A percentile compares a stretch with the other conserved stretches of the same genome.
Evolutionary conservation across 208 protist genomes (phyloP).

Genomic region (Strigomonas galati): DNA sequence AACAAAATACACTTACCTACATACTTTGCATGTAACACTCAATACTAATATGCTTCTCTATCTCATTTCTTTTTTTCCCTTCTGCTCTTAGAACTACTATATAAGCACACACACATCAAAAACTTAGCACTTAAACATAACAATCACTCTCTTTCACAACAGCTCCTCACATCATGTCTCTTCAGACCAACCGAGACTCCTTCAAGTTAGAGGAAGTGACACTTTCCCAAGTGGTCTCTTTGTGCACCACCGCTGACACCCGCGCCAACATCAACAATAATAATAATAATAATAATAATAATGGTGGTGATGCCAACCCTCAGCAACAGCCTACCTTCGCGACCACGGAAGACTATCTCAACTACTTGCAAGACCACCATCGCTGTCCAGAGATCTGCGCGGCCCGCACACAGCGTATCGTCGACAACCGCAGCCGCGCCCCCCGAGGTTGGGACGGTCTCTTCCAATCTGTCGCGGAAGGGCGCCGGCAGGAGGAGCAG

Average conservation of each 20-base stretch:
- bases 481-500: constrained; percentile 37
- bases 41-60: constrained; percentile 14
- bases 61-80: constrained; percentile 12
- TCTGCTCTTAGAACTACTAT: not conserved
- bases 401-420: constrained; percentile 30
- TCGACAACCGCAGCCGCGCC: constrained; percentile 45
- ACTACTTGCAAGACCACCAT: no score
- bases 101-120: not conserved
- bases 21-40: not conserved
- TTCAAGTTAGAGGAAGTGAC: constrained; percentile 30
- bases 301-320: no score
- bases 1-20: not conserved
- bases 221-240: constrained; percentile 25
- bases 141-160: not conserved
- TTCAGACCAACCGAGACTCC: constrained; percentile 20
- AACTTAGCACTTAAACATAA: constrained; percentile 1
- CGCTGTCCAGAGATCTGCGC: constrained; percentile 37
- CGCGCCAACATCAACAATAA: no score
- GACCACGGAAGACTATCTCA: no score
- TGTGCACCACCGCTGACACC: no score
- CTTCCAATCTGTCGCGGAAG: constrained; percentile 33
- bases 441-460: constrained; percentile 47
- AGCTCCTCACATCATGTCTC: not conserved
- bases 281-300: no score
- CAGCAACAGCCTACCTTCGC: no score